Base-by-base conservation (phyloP, 1,139 yeast species). In the Suhomyces ambrosiae region DNA sequence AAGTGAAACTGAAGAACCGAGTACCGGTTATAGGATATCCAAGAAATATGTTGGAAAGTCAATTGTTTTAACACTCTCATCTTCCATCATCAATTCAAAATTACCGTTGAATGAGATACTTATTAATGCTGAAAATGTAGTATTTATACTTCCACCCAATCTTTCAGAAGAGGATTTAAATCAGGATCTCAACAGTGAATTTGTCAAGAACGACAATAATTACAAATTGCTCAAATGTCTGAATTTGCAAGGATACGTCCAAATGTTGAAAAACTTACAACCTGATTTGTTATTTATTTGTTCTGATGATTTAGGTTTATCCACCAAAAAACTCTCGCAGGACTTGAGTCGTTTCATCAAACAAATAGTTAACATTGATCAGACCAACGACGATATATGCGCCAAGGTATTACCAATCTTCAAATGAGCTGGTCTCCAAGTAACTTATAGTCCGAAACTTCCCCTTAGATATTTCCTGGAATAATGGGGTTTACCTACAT, bases 131-230 rank as follows among this genome's bases (percentile, higher is more conserved):
- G 72, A 66, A 23, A 69, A 70, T 41, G 69, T 71, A 32, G 68
- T 73, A n/a, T 71, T 71, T 47, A 71, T 71, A 31, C 60, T 71
- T 17, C 76, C 77, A 1, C 77, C 77, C 7, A 66, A 71, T 42
- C 58, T 71, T 33, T 63, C 68, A 4, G 57, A 68, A 32, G 75
- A 68, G 25, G 77, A 71, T 46, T 58, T 71, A 35, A 56, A 49
- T 41, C 51, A 54, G 16, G 52, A 52, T 17, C 40, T 44, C 38
- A 46, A 49, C 23, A 33, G 36, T 7, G 45, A 37, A 17, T 30
- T 47, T 15, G 35, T 48, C 13, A 17, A 30, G 7, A 46, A 40
- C 23, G 49, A 44, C 17, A 45, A 48, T 31, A 71, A 71, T 50
- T 71, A 67, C 51, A 71, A 69, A 47, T 54, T 71, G 33, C 61